Base-by-base conservation (phyloP, 352 stramenopile species). In the Phytopythium mirpurense region DNA sequence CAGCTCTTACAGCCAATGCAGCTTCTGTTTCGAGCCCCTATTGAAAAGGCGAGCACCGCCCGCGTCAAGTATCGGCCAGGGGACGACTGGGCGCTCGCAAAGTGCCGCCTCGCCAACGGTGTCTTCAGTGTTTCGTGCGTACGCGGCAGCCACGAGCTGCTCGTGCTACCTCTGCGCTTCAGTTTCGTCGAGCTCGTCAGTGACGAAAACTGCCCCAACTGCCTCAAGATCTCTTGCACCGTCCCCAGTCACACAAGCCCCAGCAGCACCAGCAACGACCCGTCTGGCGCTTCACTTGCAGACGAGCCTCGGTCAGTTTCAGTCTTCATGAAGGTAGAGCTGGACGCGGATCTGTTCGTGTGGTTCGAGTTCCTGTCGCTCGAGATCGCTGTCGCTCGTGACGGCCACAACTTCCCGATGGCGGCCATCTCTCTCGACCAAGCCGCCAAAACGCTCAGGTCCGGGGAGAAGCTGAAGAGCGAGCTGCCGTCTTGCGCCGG, bases 311-410 rank as follows among this genome's bases (percentile, higher is more conserved):
- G 21, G 41, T 41, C 16, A 1, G 45, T 21, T 10, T 18, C n/a
- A 1, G 50, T 86, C 24, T 70, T 70, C 50, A 41, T 86, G 57
- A 83, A 73, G 18, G 43, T 85, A 8, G 51, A 63, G 21, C 46
- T 66, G 23, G 76, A 85, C 26, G 40, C 51, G 24, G 74, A 89
- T 26, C 55, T 69, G 1, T 84, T 83, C 32, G 35, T 72, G 27
- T 89, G 75, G 78, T 87, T 81, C 40, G 57, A 67, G 11, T 51
- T 86, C 36, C 52, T 89, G 3, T 61, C 68, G 6, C 64, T 89
- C 34, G 78, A 89, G 55, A 70, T 67, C 10, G 67, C 50, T 2
- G 49, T 89, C 36, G 67, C 72, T 0, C 73, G 81, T 51, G 70
- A 76, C 54, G 78, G 70, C 19, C 16, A 56, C 0, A 49, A 32